Percentiles rank a stretch among this genome's conserved stretches.
Evolutionary conservation across 192 early-diverging fungal genomes (phyloP).

Genomic region (Allomyces macrogynus): DNA sequence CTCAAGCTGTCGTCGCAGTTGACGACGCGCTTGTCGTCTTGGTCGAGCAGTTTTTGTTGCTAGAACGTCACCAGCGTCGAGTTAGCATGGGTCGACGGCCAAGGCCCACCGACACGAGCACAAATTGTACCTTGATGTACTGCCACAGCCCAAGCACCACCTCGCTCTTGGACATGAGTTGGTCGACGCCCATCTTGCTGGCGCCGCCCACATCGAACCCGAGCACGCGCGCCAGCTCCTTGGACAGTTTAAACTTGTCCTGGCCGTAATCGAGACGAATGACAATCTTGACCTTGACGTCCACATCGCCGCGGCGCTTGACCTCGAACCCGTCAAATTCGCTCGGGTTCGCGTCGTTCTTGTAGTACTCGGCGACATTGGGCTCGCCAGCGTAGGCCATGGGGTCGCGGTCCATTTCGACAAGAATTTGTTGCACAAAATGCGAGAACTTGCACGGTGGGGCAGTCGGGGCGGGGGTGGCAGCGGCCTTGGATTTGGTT

Average conservation of each 20-base stretch:
- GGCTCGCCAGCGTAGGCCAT: conserved; percentile 42
- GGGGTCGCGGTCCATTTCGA: conserved; percentile 63
- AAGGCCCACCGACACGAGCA: conserved; percentile 1
- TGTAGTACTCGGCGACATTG: conserved; percentile 7
- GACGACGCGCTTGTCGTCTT: conserved; percentile 69
- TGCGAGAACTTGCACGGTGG: conserved; percentile 60
- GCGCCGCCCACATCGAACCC: conserved; percentile 19
- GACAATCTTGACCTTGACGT: conserved; percentile 60
- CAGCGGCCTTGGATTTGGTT: conserved; percentile 21
- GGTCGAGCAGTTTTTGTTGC: conserved; percentile 72
- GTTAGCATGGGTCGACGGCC: neutral
- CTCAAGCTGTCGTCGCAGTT: conserved; percentile 57
- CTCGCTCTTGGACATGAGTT: conserved; percentile 39
- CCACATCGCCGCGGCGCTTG: conserved; percentile 69
- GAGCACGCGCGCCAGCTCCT: conserved; percentile 50
- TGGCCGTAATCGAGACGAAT: conserved; percentile 58
- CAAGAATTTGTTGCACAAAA: conserved; percentile 64
- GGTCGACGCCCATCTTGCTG: neutral
- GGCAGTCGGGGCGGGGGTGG: conserved; percentile 12
- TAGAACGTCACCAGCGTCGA: conserved; percentile 8
- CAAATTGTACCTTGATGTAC: conserved; percentile 59
- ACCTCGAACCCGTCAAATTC: conserved; percentile 72
- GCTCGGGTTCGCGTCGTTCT: neutral
- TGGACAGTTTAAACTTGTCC: conserved; percentile 59
- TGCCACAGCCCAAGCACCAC: conserved; percentile 85